These are phyloP conservation scores for Biscogniauxia marginata DNA, from an alignment of 2,329 filamentous ascomycete genomes.

Conservation along the genomic window DNA sequence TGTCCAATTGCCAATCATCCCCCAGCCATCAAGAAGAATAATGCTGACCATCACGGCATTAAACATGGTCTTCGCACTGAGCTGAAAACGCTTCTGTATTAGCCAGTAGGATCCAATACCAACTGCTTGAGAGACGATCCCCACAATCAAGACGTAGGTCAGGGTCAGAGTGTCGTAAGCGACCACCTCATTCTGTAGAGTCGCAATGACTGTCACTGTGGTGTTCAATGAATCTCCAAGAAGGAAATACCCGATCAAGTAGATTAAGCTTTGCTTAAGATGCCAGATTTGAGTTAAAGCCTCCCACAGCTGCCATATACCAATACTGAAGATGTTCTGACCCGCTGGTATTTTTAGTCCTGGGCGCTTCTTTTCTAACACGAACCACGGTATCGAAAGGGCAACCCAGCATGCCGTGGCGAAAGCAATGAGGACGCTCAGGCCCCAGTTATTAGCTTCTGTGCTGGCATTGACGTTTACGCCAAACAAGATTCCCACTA, in stretches of 20 bases:
- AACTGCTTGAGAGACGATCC: conserved; percentile 60
- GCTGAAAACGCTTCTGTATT: conserved; percentile 56
- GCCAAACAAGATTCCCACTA: conserved; percentile 63
- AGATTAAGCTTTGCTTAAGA: conserved; percentile 63
- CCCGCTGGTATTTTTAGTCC: conserved; percentile 44
- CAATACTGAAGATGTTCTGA: conserved; percentile 53
- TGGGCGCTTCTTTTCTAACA: conserved; percentile 62
- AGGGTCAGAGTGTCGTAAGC: conserved; percentile 63
- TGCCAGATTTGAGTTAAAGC: conserved; percentile 61
- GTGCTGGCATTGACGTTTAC: conserved; percentile 57
- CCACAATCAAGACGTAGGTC: conserved; percentile 66
- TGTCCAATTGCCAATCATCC: conserved; percentile 48
- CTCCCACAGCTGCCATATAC: conserved; percentile 60
- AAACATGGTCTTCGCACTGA: conserved; percentile 69
- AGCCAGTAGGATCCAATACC: conserved; percentile 63
- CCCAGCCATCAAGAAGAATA: conserved; percentile 54
- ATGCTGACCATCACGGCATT: conserved; percentile 61
- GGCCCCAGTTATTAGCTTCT: conserved; percentile 64
- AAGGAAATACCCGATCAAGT: conserved; percentile 66
- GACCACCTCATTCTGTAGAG: conserved; percentile 64
- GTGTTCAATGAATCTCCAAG: conserved; percentile 70
- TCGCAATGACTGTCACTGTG: conserved; percentile 65
- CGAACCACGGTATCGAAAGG: conserved; percentile 65
- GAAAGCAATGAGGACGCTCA: conserved; percentile 65
- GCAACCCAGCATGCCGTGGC: conserved; percentile 63